Base-by-base conservation (phyloP, 352 stramenopile species). In the Pythium insidiosum region DNA sequence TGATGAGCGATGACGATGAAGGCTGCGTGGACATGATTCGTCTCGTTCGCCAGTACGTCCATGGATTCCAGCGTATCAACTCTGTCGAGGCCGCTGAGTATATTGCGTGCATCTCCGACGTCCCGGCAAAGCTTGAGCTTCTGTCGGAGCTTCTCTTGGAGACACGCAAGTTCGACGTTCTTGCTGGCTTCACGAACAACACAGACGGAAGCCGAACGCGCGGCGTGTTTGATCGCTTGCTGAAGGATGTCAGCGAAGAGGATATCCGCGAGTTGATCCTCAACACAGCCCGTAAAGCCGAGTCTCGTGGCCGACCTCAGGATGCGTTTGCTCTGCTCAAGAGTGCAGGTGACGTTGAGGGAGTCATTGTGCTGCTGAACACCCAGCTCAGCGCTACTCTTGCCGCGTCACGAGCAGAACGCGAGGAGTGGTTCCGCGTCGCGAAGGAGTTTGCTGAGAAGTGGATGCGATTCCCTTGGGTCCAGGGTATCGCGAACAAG, bases 381-480 rank as follows among this genome's bases (percentile, higher is more conserved):
- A 65, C 61, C 11, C 81, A 90, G 50, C 58, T 93, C 18, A 67
- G 65, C 21, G 65, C 76, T 15, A 87, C 70, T 37, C 55, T 93
- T 7, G 63, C 63, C 0, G 74, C 77, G 3, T 50, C 78, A 5
- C 67, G 57, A 10, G 43, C 63, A 29, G 77, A 93, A 36, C 81
- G 81, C 21, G 72, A 88, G 40, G 70, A 88, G 37, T 89, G 76
- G 74, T 88, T 91, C 57, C 73, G 77, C 28, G 68, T 88, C 40
- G 73, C 77, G 3, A 85, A 88, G 50, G 71, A 84, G 38, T 93
- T 93, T 63, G 75, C 77, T 7, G 77, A 93, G 42, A 78, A 86
- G 48, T 93, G 81, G 81, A 85, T 93, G 70, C 75, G 78, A 16
- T 86, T 86, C 50, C 74, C 81, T 9, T 93, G 81, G 81, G 81